Evolutionary conservation across 2,329 filamentous ascomycete genomes (phyloP).

Genomic region (Alternaria sp.): DNA sequence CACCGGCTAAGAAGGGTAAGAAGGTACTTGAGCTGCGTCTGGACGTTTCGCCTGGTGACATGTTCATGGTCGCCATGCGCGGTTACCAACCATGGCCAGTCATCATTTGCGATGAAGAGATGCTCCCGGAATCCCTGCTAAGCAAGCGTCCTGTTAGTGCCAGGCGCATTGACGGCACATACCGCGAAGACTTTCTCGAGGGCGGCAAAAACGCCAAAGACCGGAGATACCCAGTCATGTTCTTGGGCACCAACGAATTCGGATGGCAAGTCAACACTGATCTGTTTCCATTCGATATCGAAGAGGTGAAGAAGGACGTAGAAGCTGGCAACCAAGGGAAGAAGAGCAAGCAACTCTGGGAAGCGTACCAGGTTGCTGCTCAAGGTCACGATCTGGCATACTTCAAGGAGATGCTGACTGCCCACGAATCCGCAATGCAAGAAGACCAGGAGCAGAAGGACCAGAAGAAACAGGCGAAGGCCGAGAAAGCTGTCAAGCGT

Average conservation of each 20-base stretch:
- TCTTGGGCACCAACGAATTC: conserved; percentile 93
- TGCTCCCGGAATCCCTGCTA: conserved; percentile 82
- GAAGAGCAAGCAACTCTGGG: conserved; percentile 79
- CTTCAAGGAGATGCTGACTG: conserved; percentile 80
- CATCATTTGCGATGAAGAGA: conserved; percentile 91
- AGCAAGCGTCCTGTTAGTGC: conserved; percentile 85
- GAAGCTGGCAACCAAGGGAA: conserved; percentile 80
- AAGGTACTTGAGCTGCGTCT: conserved; percentile 72
- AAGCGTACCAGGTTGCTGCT: conserved; percentile 81
- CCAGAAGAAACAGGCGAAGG: conserved; percentile 67
- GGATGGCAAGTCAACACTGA: conserved; percentile 90
- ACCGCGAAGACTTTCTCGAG: conserved; percentile 85
- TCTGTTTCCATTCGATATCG: conserved; percentile 77
- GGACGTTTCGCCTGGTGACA: conserved; percentile 87
- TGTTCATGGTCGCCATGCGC: conserved; percentile 92
- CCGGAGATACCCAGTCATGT: conserved; percentile 94
- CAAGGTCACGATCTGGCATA: conserved; percentile 79
- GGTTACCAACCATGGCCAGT: conserved; percentile 95
- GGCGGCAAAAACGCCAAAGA: conserved; percentile 86
- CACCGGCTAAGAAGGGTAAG: conserved; percentile 77
- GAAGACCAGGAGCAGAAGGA: conserved; percentile 69
- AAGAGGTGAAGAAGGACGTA: conserved; percentile 75
- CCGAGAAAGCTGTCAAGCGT: conserved; percentile 63
- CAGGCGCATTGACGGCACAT: conserved; percentile 80
- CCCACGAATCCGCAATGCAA: conserved; percentile 65